Evolutionary conservation across 1,284 basidiomycete species (phyloP), one percentile per base, ranked within the genome.

Genomic region (Golubevia sp.): DNA sequence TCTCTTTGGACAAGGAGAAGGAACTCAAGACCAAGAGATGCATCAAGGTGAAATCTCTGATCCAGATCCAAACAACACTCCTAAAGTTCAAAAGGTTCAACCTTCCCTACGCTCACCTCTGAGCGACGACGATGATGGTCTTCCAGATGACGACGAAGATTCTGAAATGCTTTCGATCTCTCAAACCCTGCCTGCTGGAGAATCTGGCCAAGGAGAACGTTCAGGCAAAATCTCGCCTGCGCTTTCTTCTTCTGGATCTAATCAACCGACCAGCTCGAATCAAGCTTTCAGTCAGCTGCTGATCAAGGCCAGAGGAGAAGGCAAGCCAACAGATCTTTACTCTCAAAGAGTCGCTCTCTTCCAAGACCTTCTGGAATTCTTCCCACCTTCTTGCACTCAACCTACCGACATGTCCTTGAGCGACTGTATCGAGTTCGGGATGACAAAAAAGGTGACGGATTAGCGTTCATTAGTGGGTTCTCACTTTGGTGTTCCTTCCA

Each of bases 321-420:
- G 49, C 1, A 8, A 21, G 7, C 24, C 62, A 8, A 26, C 63
- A 1, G 26, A 27, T 18, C 30, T 71, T 54, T 78, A 72, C 34
- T 48, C 55, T n/a, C 70, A 76, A 34, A 64, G 76, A 25, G 64
- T 55, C 7, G 24, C 51, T 20, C 60, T 78, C 50, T 78, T 67
- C 49, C 58, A 67, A 25, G 60, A 63, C 55, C 56, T 78, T 26
- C 65, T 76, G 18, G 64, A 73, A 30, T 78, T 71, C 57, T 74
- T 76, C 52, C 70, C 72, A 4, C 71, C 67, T 0, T 71, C 76
- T 51, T 44, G 64, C 34, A 64, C 68, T 38, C 72, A 78, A 66
- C 76, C 76, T 4, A 53, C 63, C 20, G 65, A 64, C 5, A 71
- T 76, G 26, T 34, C 30, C 30, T 34, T 77, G 27, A 64, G 63